Evolutionary conservation across 2,329 filamentous ascomycete species (phyloP).

Genomic region (Alternaria brassicicola): DNA sequence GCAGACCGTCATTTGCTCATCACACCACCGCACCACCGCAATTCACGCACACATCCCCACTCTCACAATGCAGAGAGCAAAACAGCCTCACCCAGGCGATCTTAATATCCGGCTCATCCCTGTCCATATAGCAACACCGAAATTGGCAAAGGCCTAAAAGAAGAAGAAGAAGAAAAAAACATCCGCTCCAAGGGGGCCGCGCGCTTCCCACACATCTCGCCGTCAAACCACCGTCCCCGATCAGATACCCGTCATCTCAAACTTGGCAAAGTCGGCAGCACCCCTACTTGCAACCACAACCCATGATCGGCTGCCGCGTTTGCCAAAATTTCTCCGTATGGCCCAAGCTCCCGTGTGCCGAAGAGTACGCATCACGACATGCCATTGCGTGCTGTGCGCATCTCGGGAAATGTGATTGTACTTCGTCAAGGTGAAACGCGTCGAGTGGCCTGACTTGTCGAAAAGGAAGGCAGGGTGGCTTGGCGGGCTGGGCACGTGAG

Average conservation of each 20-base stretch:
- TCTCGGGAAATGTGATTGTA: neutral
- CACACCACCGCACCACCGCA: neutral
- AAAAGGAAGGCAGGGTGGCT: neutral
- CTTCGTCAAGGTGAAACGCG: neutral
- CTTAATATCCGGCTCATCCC: neutral
- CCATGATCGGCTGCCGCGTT: neutral
- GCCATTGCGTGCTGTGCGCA: neutral
- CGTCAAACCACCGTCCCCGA: neutral
- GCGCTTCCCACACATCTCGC: neutral
- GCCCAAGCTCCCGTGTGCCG: neutral
- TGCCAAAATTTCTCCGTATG: neutral
- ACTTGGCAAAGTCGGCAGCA: neutral
- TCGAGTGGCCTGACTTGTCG: neutral
- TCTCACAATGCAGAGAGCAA: neutral
- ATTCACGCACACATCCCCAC: neutral
- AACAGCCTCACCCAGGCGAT: neutral
- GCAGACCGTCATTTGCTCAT: neutral
- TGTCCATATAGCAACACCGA: neutral
- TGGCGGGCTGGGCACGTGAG: neutral
- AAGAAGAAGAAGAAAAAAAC: neutral
- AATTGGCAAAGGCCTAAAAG: neutral
- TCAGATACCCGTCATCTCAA: conserved; percentile 2
- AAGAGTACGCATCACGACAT: neutral
- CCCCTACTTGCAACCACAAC: neutral
- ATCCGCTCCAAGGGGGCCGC: neutral